Evolutionary conservation across 306 rosid species (phyloP).

Genomic region (Rubus parviflorus): DNA sequence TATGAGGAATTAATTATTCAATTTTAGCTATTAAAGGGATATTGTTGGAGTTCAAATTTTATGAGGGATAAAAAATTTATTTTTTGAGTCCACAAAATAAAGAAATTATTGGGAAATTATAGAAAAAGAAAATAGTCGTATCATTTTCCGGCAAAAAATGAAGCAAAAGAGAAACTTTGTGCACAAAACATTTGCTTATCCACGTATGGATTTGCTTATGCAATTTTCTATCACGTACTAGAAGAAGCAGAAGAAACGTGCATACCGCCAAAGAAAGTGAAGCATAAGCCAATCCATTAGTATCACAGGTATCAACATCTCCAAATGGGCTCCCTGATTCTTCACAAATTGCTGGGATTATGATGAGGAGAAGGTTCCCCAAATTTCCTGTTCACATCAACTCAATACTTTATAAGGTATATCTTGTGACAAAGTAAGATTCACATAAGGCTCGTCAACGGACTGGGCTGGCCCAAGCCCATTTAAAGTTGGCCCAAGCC

Average conservation of each 20-base stretch:
- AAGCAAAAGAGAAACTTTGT: no score
- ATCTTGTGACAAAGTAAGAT: neutral
- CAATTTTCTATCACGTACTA: neutral
- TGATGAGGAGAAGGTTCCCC: conserved; percentile 53
- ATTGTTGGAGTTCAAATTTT: neutral
- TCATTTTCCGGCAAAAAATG: no score
- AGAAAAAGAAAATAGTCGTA: no score
- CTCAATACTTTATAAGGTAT: neutral
- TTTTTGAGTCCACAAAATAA: no score
- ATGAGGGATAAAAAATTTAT: neutral
- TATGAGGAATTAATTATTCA: no score
- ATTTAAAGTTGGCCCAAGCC: no score
- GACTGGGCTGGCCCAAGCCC: no score
- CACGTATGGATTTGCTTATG: neutral
- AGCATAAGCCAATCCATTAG: conserved; percentile 49
- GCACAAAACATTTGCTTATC: no score
- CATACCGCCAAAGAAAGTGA: conserved; percentile 60
- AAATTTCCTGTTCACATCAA: conserved; percentile 43
- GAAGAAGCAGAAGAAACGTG: neutral
- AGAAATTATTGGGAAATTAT: no score
- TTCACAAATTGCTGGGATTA: conserved; percentile 57
- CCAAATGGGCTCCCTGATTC: conserved; percentile 65
- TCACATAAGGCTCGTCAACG: no score
- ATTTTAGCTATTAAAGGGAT: no score
- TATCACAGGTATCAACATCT: conserved; percentile 39